Percentiles rank a stretch among this genome's conserved stretches.
Conservation (phyloP, 2,329 filamentous ascomycete genomes). For the Pseudofabraea citricarpa region DNA sequence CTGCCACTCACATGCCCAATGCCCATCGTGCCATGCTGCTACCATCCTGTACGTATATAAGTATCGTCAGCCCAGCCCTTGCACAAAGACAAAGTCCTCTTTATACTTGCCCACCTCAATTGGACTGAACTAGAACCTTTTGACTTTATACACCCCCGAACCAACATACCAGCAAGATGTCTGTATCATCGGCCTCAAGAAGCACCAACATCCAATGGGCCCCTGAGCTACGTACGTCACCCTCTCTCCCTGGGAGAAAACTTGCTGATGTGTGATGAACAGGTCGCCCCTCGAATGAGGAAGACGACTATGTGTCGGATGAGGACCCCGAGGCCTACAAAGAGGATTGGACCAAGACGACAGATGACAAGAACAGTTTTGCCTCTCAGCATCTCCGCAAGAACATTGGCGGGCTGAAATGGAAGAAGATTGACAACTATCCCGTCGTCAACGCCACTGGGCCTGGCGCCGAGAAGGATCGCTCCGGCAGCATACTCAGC, state of each 20-base stretch:
- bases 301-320: background rate
- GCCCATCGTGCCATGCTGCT: background rate
- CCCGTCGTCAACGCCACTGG: background rate
- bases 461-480: background rate
- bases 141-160: too few species aligned
- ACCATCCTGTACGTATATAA: background rate
- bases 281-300: background rate
- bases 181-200: background rate
- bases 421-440: conserved; percentile 2
- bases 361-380: conserved; percentile 1
- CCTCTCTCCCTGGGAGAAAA: background rate
- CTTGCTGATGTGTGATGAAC: background rate
- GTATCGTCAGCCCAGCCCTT: background rate
- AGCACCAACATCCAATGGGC: background rate
- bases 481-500: background rate
- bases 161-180: background rate
- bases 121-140: too few species aligned
- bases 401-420: background rate
- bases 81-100: background rate
- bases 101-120: too few species aligned
- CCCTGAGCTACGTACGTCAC: background rate
- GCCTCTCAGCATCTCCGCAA: background rate
- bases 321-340: background rate
- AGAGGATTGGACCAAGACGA: background rate
- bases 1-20: background rate